Conservation (phyloP, 2,329 filamentous ascomycete species). For the Nemania bipapillata region DNA sequence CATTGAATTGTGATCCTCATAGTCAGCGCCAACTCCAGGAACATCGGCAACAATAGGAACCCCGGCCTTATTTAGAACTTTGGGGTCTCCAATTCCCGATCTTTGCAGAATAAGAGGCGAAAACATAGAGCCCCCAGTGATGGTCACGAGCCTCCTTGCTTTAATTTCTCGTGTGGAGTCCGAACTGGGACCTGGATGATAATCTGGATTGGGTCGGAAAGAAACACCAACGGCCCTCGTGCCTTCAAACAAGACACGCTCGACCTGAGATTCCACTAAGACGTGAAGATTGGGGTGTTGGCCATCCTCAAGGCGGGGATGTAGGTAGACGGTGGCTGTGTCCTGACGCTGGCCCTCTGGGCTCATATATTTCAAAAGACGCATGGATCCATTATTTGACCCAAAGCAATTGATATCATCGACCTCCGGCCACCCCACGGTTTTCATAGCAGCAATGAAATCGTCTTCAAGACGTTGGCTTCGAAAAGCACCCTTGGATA, state of each 20-base stretch:
- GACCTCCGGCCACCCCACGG: slow-evolving; percentile 61
- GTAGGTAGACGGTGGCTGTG: slow-evolving; percentile 46
- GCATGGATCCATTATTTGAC: slow-evolving; percentile 50
- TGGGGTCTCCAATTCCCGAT: slow-evolving; percentile 68
- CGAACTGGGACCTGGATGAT: slow-evolving; percentile 52
- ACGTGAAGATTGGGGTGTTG: slow-evolving; percentile 50
- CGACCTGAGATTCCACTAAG: slow-evolving; percentile 48
- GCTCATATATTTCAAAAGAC: slow-evolving; percentile 43
- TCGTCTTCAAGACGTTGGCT: slow-evolving; percentile 56
- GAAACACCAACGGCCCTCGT: slow-evolving; percentile 66
- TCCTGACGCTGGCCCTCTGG: slow-evolving; percentile 48
- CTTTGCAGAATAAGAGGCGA: slow-evolving; percentile 69
- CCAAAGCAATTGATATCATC: slow-evolving; percentile 63
- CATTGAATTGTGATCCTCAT: slow-evolving; percentile 60
- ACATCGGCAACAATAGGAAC: slow-evolving; percentile 63
- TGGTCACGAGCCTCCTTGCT: slow-evolving; percentile 65
- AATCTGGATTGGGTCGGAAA: slow-evolving; percentile 61
- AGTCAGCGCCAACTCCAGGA: slow-evolving; percentile 63
- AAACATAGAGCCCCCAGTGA: slow-evolving; percentile 62
- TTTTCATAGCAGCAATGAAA: slow-evolving; percentile 59
- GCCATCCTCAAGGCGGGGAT: slow-evolving; percentile 46
- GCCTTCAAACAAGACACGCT: slow-evolving; percentile 63
- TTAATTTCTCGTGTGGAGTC: slow-evolving; percentile 50
- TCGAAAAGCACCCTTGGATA: slow-evolving; percentile 60
- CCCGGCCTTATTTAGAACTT: slow-evolving; percentile 56